Base-by-base conservation (phyloP, 352 stramenopile genomes). In the Phytophthora foliorum region DNA sequence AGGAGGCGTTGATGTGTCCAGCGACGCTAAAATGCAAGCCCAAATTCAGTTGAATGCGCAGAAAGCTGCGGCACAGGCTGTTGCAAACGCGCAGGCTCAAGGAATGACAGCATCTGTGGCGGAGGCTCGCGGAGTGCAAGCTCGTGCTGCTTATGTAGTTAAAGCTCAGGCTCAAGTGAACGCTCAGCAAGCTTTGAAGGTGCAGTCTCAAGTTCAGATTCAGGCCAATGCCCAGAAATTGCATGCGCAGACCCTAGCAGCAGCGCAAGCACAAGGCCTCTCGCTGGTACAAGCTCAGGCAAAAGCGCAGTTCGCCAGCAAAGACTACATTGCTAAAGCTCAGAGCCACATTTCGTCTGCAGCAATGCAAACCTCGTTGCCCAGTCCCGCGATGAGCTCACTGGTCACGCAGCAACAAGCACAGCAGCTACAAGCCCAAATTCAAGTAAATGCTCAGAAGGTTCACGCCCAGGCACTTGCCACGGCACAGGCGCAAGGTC, bases 381-480 rank as follows among this genome's bases (percentile, higher is more conserved):
- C 83, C 1, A 84, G 67, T 52, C 67, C 84, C 17, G 59, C 77
- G 11, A 82, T 91, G 29, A 90, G 53, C 16, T 66, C 87, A 14
- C 63, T 92, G 22, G 80, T 89, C 22, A 86, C 83, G 8, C 86
- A 92, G 62, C 89, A 97, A 39, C 88, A 97, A 58, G 89, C 89
- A 8, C 87, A 94, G 59, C 87, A 97, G 52, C 69, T 96, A 27
- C 87, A 96, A 57, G 89, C 89, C 8, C 88, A 96, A 41, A 96
- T 97, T 60, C 89, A 97, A 75, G 83, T 95, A 14, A 97, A 97
- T 54, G 90, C 89, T 25, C 89, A 97, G 50, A 97, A 96, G 45
- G 89, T 97, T 16, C 89, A 97, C 38, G 88, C 89, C 0, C 89
- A 97, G 62, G 88, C 90, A n/a, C 85, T 97, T 25, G 89, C 89